Evolutionary conservation across 352 stramenopile species (phyloP).

Genomic region (Phytopythium aichiense): DNA sequence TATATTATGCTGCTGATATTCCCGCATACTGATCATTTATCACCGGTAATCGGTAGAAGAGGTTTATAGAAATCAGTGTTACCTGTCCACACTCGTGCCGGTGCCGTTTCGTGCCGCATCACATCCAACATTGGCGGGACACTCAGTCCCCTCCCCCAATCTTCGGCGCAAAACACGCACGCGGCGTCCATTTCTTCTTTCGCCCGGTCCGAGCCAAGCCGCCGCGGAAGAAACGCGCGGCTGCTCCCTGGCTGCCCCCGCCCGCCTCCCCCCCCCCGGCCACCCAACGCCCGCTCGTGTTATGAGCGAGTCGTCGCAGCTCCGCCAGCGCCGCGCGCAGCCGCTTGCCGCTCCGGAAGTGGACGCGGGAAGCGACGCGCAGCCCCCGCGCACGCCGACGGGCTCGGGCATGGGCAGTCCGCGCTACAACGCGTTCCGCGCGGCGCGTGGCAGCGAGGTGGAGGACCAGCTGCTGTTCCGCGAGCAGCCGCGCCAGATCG

Average conservation of each 20-base stretch:
- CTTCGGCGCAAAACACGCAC: neutral
- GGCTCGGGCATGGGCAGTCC: slow-evolving; percentile 12
- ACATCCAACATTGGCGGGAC: neutral
- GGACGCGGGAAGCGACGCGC: neutral
- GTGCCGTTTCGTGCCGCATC: neutral
- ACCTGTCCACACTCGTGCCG: no score
- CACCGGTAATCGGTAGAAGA: no score
- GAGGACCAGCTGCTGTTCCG: slow-evolving; percentile 72
- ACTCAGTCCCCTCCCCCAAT: neutral
- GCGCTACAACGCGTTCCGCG: slow-evolving; percentile 61
- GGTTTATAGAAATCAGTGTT: no score
- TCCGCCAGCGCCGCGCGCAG: slow-evolving; percentile 6
- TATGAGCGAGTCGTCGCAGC: neutral
- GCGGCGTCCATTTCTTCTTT: neutral
- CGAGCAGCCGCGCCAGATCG: slow-evolving; percentile 73
- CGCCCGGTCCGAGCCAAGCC: neutral
- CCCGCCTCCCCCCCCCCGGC: neutral
- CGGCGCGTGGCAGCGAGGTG: slow-evolving; percentile 43
- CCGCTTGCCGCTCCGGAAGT: neutral
- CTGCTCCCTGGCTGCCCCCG: neutral
- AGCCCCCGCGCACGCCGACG: neutral
- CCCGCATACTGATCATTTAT: no score
- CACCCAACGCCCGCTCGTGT: no score
- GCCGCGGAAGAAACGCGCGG: neutral
- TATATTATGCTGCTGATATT: no score